Conservation (phyloP, 202 grass and related monocot species). For the Panicum hallii region DNA sequence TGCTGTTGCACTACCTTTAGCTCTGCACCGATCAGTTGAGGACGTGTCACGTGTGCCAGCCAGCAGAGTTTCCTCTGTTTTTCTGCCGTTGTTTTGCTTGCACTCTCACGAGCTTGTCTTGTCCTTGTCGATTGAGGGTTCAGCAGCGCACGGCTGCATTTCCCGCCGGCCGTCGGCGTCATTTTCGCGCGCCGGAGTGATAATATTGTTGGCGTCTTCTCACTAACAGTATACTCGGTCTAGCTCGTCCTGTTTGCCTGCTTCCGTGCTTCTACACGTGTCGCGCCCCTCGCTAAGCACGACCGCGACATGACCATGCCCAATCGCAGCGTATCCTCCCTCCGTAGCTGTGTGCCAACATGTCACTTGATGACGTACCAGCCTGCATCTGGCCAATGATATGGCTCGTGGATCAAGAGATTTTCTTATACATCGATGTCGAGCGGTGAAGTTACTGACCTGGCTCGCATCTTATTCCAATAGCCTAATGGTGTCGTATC, state of each 20-base stretch:
- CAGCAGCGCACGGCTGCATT: neutral
- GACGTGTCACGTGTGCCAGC: too few species aligned
- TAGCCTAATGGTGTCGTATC: neutral
- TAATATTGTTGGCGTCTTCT: neutral
- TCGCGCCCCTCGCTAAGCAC: neutral
- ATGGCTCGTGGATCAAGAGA: neutral
- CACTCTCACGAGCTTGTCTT: neutral
- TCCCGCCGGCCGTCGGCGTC: neutral
- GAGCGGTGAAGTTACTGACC: neutral
- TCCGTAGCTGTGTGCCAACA: neutral
- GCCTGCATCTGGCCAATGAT: neutral
- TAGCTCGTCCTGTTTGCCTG: neutral
- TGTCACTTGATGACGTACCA: neutral
- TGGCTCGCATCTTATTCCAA: neutral
- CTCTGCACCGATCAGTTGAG: neutral
- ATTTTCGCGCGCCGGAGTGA: neutral
- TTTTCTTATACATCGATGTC: neutral
- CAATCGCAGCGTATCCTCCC: neutral
- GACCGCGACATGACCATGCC: neutral
- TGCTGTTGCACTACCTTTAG: conserved; percentile 57
- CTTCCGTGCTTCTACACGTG: neutral
- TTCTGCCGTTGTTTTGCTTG: neutral
- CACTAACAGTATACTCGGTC: neutral
- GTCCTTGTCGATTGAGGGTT: neutral
- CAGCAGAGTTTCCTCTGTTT: neutral